Percentiles rank a stretch among this genome's conserved stretches.
These are phyloP conservation scores for Colletotrichum incanum DNA, from an alignment of 2,329 filamentous ascomycete species.

Conservation along the genomic window DNA sequence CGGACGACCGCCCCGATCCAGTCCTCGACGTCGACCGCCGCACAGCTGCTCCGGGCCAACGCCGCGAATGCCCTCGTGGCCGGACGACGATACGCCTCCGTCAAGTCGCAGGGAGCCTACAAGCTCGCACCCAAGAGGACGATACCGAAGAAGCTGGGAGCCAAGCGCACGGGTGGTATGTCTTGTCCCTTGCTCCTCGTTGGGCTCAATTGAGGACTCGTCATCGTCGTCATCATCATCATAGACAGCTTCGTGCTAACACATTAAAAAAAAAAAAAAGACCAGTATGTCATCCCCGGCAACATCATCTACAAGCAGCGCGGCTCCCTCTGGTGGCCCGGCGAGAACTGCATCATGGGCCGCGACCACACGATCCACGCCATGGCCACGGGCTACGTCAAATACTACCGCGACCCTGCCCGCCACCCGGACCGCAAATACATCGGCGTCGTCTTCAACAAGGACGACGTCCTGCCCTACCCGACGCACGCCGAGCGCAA, in stretches of 20 bases:
- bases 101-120: conserved; percentile 78
- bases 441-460: conserved; percentile 93
- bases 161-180: conserved; percentile 91
- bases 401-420: conserved; percentile 93
- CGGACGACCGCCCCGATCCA: conserved; percentile 41
- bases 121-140: conserved; percentile 75
- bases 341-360: conserved; percentile 95
- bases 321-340: conserved; percentile 93
- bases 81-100: conserved; percentile 69
- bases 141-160: conserved; percentile 87
- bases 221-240: neutral
- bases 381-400: conserved; percentile 88
- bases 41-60: conserved; percentile 41
- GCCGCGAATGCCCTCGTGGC: conserved; percentile 59
- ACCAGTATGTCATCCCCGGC: conserved; percentile 93
- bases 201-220: neutral
- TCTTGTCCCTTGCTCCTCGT: conserved; percentile 41
- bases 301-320: conserved; percentile 99
- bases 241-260: conserved; percentile 26
- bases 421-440: conserved; percentile 90
- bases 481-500: conserved; percentile 81
- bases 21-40: conserved; percentile 38
- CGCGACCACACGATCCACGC: conserved; percentile 97
- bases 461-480: conserved; percentile 84
- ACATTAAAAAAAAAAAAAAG: conserved; percentile 58